A percentile compares a stretch with the other conserved stretches of the same genome.
Evolutionary conservation across 1,284 basidiomycete genomes (phyloP).

Genomic region (Moesziomyces aphidis): DNA sequence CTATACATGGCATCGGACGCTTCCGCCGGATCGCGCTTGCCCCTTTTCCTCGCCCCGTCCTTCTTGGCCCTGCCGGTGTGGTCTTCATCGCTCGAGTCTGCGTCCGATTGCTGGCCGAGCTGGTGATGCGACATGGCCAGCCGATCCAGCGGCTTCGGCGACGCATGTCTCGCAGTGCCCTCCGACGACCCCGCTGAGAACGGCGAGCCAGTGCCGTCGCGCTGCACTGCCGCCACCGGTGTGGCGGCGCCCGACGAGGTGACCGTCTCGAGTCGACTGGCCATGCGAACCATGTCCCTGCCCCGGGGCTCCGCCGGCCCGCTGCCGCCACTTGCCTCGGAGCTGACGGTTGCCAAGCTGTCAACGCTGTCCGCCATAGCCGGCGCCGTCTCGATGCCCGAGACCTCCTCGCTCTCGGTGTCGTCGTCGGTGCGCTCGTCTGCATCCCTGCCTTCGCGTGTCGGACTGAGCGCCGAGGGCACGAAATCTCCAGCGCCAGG

Average conservation of each 20-base stretch:
- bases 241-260: constrained; percentile 9
- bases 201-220: constrained; percentile 7
- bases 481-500: constrained; percentile 20
- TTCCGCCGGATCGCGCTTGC: constrained; percentile 6
- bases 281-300: constrained; percentile 45
- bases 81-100: neutral
- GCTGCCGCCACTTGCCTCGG: constrained; percentile 13
- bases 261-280: constrained; percentile 20
- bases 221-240: neutral
- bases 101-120: constrained; percentile 8
- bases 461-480: constrained; percentile 25
- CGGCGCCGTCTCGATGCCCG: constrained; percentile 7
- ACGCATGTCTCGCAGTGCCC: constrained; percentile 28
- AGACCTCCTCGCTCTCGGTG: constrained; percentile 13
- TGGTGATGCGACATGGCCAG: constrained; percentile 34
- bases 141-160: constrained; percentile 11
- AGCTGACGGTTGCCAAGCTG: constrained; percentile 19
- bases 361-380: constrained; percentile 29
- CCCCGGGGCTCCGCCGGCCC: constrained; percentile 26
- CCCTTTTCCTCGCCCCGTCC: constrained; percentile 2
- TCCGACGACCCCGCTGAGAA: constrained; percentile 27
- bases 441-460: constrained; percentile 22
- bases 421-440: constrained; percentile 18
- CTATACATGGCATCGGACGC: constrained; percentile 10
- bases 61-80: neutral